A percentile compares a stretch with the other conserved stretches of the same genome.
Conservation (phyloP, 2,329 filamentous ascomycete species). For the Monilinia laxa region DNA sequence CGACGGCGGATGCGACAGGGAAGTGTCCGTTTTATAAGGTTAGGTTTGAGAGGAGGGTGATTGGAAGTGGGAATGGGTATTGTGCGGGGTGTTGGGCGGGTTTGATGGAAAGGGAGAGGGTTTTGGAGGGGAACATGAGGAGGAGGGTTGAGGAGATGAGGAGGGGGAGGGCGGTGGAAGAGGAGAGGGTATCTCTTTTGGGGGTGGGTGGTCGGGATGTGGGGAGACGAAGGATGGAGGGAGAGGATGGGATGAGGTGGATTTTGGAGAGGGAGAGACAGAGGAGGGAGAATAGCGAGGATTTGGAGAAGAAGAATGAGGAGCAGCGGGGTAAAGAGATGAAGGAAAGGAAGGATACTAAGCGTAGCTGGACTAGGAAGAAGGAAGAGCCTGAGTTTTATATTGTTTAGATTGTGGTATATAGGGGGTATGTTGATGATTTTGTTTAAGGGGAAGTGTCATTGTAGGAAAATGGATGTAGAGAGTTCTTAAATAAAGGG, state of each 20-base stretch:
- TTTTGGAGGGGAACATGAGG: too few relatives aligned
- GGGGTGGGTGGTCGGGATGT: not conserved
- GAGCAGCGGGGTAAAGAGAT: too few relatives aligned
- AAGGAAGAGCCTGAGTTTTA: too few relatives aligned
- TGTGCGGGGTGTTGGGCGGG: constrained; percentile 5
- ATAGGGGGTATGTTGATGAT: too few relatives aligned
- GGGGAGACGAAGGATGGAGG: not conserved
- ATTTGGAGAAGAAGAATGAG: not conserved
- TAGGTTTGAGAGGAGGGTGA: not conserved
- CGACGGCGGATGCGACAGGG: not conserved
- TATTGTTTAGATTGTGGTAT: too few relatives aligned
- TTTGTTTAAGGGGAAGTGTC: too few relatives aligned
- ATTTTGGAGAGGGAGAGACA: not conserved
- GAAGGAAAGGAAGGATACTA: too few relatives aligned
- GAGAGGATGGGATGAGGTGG: not conserved
- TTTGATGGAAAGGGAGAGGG: not conserved
- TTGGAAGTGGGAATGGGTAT: constrained; percentile 11
- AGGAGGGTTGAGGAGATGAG: not conserved
- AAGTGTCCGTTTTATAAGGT: not conserved
- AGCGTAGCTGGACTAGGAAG: too few relatives aligned
- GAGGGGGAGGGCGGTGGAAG: not conserved
- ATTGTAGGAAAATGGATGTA: too few relatives aligned
- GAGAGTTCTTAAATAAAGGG: too few relatives aligned
- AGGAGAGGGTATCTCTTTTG: not conserved
- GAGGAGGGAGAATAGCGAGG: not conserved